Evolutionary conservation across 139 green algal genomes (phyloP), one percentile per base, ranked within the genome.

Genomic region (Tetradesmus obliquus): DNA sequence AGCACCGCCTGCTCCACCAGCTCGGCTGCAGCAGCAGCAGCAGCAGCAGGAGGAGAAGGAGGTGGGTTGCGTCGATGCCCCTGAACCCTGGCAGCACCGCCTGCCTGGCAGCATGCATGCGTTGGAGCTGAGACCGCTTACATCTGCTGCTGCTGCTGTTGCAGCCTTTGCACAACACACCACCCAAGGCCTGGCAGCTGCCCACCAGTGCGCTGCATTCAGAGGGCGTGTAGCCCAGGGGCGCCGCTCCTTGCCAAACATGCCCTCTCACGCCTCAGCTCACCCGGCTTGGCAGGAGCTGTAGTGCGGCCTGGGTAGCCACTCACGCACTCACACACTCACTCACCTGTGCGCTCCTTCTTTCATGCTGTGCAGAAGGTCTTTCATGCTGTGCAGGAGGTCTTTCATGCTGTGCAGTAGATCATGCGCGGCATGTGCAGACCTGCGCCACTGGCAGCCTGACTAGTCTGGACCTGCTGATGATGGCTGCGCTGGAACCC

Each of bases 1-100:
- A 90, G 69, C 9, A 90, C 86, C 12, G 86, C 86, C 20, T 84
- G 69, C 71, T 90, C 71, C 53, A 83, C 86, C 8, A 83, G 71
- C 22, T 83, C 69, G 9, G 76, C 76, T 82, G 76, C 76, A 55
- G 17, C 71, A 24, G 71, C 71, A 79, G 17, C 17, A 32, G 72
- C 72, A 81, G 20, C 72, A 81, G 72, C 60, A 71, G 72, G 17
- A 81, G 72, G 17, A 81, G 22, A 45, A 45, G 32, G 32, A 45
- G 32, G 32, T 45, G 32, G 32, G 32, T 32, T 24, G 3, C 9
- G 72, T 32, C 19, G 15, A 32, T 45, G 72, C 72, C 22, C 19
- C 20, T 81, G 72, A 81, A 81, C 22, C 72, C 72, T 81, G 72
- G 17, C 72, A 81, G 72, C 72, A 81, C 72, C 13, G 72, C 72